Evolutionary conservation across 1,139 yeast species (phyloP), one percentile per base, ranked within the genome.

Genomic region (Suhomyces ambrosiae): DNA sequence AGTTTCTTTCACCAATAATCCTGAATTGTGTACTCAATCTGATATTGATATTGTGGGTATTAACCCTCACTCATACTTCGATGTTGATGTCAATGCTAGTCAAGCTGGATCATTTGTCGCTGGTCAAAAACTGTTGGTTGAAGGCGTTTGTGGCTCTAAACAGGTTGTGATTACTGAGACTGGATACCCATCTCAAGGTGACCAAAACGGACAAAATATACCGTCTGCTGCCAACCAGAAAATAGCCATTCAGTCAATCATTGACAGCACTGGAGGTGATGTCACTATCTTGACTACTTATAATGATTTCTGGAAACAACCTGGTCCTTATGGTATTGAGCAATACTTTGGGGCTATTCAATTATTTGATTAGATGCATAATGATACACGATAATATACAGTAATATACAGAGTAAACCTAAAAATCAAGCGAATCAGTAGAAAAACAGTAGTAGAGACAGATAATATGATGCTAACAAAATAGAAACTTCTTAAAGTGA

Each of bases 1-100:
- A 13, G 83, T 76, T n/a, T 63, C 81, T 12, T 88, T 73, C 60
- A 75, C 76, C 53, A 61, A 66, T 36, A 49, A 84, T 56, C 88
- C 95, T 7, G 62, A 61, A 14, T 72, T 89, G 51, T 89, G 97
- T 67, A 73, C 79, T 0, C 61, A 64, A 17, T 75, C 86, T 13
- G 85, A 69, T 23, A 53, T 57, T 27, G 54, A 50, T 24, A 76
- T 84, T 50, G 88, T 86, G 48, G 95, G 95, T 42, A 76, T 87
- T 52, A 88, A 89, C 60, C 81, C 95, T 18, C 96, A 89, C 60
- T 78, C 96, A 5, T 89, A 87, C 67, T 89, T 89, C 62, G 84
- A 87, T 58, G 55, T 74, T 8, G 63, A 63, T 46, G 65, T 81
- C 32, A 58, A 73, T 39, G 94, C 96, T 24, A 63, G 64, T 26